Evolutionary conservation across 352 stramenopile species (phyloP), one percentile per base, ranked within the genome.

Genomic region (Globisporangium spiculum): DNA sequence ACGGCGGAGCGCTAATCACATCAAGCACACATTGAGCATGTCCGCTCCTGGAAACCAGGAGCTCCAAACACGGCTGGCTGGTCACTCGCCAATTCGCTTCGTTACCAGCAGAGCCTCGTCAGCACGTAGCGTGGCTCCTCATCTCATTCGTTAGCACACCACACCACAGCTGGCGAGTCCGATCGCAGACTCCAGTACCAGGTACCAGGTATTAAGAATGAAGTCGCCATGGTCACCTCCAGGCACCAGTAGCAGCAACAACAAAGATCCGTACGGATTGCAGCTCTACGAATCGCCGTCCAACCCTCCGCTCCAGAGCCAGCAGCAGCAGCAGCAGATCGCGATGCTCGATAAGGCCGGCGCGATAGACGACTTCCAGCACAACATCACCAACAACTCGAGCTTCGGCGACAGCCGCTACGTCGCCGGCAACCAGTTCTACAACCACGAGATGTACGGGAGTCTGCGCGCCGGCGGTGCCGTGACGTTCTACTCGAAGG

Each of bases 371-470:
- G 63, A 57, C 34, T 52, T 52, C 18, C 44, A 52, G 44, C 44
- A 50, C 24, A 24, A 32, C 7, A 27, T 1, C 27, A 34, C n/a
- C 55, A 44, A 20, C 30, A 26, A 38, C 6, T 63, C 55, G 41
- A 59, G 41, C 27, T 22, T 57, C n/a, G 52, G 27, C 20, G 64
- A 56, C 18, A 60, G 32, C n/a, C 58, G 65, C n/a, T 70, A 70
- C 24, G 65, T 70, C 14, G 48, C 58, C 14, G 65, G 65, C 14
- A 61, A 60, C 46, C 65, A 79, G 20, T 76, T 88, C n/a, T 88
- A 84, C 68, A 86, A 86, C 59, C 71, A 80, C 10, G 77, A 86
- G 60, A 80, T 84, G 56, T 86, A 84, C 59, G 80, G 80, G 22
- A 76, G 72, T 55, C 69, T 88, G 27, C 80, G 80, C 57, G 34